Conservation (phyloP, 768 basidiomycete species). For the Suillus plorans region DNA sequence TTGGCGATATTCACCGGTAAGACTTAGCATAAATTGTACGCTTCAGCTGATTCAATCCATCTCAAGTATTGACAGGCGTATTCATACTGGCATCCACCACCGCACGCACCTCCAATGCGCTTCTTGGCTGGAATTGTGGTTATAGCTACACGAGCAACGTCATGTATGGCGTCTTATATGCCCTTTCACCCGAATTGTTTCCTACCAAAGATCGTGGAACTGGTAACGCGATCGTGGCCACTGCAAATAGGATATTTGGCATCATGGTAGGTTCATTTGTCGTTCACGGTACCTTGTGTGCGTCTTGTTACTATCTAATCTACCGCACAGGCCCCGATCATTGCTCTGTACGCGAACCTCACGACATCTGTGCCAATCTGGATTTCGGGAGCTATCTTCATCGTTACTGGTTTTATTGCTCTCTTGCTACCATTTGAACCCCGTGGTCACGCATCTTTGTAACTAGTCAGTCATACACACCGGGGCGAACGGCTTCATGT, state of each 20-base stretch:
- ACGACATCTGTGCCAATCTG: slow-evolving; percentile 53
- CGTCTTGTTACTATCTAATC: not conserved
- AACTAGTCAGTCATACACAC: slow-evolving; percentile 1
- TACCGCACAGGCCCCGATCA: slow-evolving; percentile 42
- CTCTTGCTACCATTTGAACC: slow-evolving; percentile 57
- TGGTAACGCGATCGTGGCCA: slow-evolving; percentile 52
- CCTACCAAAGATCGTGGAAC: slow-evolving; percentile 56
- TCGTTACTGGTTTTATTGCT: slow-evolving; percentile 47
- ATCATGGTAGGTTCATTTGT: slow-evolving; percentile 45
- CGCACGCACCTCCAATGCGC: slow-evolving; percentile 47
- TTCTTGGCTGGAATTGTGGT: slow-evolving; percentile 60
- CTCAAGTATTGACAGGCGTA: slow-evolving; percentile 47
- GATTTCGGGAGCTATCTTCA: slow-evolving; percentile 52
- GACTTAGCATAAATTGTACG: slow-evolving; percentile 5
- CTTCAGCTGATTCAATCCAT: not conserved
- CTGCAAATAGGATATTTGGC: slow-evolving; percentile 57
- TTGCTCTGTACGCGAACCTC: slow-evolving; percentile 49
- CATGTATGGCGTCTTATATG: slow-evolving; percentile 53
- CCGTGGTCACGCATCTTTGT: slow-evolving; percentile 53
- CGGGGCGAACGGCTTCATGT: not conserved
- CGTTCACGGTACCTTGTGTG: slow-evolving; percentile 2
- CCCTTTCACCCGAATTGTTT: slow-evolving; percentile 49
- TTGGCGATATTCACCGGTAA: slow-evolving; percentile 49
- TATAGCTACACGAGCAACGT: slow-evolving; percentile 57
- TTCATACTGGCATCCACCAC: slow-evolving; percentile 61